These are phyloP conservation scores for Aegilops speltoides DNA, from an alignment of 176 grass and related monocot species.

Conservation along the genomic window DNA sequence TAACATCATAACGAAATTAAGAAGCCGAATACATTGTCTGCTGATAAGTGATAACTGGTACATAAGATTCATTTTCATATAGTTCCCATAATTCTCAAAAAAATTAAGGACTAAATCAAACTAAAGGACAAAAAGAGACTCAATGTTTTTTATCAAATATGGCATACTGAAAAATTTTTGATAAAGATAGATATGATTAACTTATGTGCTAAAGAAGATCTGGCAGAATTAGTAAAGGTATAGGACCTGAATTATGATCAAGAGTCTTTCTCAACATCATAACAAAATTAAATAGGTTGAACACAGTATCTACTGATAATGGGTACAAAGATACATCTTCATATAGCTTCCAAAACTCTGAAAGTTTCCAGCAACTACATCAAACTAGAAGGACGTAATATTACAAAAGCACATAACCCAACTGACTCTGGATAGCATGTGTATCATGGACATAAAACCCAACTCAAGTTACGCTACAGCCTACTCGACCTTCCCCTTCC, in stretches of 20 bases:
- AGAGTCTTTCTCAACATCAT: not conserved
- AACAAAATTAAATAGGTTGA: not conserved
- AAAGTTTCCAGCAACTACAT: not conserved
- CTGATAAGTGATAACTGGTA: not conserved
- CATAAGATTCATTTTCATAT: too few relatives aligned
- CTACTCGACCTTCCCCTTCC: slow-evolving; percentile 80
- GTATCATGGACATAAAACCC: not conserved
- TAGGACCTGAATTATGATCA: slow-evolving; percentile 2
- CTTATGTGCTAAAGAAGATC: not conserved
- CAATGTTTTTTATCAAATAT: not conserved
- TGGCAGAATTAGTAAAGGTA: not conserved
- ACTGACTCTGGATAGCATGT: not conserved
- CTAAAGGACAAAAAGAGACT: not conserved
- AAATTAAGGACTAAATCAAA: too few relatives aligned
- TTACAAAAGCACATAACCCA: not conserved
- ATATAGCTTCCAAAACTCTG: slow-evolving; percentile 10
- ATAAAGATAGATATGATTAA: not conserved
- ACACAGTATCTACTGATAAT: not conserved
- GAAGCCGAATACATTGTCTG: not conserved
- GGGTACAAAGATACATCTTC: slow-evolving; percentile 18
- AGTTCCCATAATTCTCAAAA: too few relatives aligned
- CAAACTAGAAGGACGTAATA: not conserved
- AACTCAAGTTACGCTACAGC: slow-evolving; percentile 2
- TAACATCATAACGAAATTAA: not conserved
- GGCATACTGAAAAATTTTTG: not conserved